Base-by-base conservation (phyloP, 2,329 filamentous ascomycete genomes). In the Leptographium flavum region DNA sequence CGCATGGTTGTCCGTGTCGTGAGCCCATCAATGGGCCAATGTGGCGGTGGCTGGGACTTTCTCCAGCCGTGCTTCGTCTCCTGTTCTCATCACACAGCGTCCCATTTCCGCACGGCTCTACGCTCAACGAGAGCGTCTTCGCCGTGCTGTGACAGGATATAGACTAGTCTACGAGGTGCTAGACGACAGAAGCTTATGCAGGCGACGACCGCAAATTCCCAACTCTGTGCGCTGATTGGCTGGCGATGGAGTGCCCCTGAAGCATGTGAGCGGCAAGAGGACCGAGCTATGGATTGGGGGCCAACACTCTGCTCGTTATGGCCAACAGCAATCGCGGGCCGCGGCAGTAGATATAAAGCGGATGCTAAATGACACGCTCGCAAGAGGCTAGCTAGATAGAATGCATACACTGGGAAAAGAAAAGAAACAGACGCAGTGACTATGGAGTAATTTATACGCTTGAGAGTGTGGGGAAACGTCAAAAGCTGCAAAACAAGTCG, bases 161-260 rank as follows among this genome's bases (percentile, higher is more conserved):
- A 13, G 17, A n/a, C 17, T 15, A 39, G 11, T 25, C 38, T 30
- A 39, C 25, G 38, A 39, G 25, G 25, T 19, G 25, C n/a, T 11
- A 39, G 38, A 39, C 25, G 25, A 11, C 4, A 39, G 25, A 19
- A 30, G 38, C 37, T 28, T 39, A 39, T 39, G 37, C 23, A 17
- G 23, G 37, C 38, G 38, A 28, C n/a, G 19, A 27, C 25, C 25
- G n/a, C 9, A 9, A 2, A 28, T 21, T 22, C 37, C 38, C 38
- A n/a, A 13, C 28, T 14, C 2, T 15, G 10, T 14, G n/a, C n/a
- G n/a, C 31, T 45, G 32, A 47, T 49, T 49, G 48, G 45, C 25
- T 19, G n/a, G 17, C 35, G 23, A 15, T 15, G 21, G 19, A 37
- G 22, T 8, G 35, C 23, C 35, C 35, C 35, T 23, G 27, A 25